Evolutionary conservation across 2,329 filamentous ascomycete genomes (phyloP), one percentile per base, ranked within the genome.

Genomic region (Coniochaeta sp.): DNA sequence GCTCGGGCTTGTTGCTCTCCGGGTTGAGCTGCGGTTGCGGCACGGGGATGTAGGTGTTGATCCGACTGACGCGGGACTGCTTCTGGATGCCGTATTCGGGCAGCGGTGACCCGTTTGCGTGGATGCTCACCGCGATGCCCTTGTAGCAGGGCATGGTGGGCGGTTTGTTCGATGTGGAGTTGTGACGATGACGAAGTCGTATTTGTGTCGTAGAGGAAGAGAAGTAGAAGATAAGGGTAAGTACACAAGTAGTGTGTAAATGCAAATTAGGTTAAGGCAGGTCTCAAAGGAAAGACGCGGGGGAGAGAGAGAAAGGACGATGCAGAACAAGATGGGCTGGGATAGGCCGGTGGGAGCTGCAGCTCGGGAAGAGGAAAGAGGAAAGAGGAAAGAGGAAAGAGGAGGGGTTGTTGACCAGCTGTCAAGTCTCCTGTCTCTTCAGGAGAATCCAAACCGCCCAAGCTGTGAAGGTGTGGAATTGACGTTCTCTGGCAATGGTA

Each of bases 81-180:
- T 91, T 94, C 74, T 97, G 92, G 61, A 97, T 87, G 63, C 91
- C 92, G 74, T 95, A 86, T 73, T 99, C 94, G 56, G 91, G 79
- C 59, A 99, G 83, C 59, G 94, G 91, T 60, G 90, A 76, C 56
- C 79, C 80, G 66, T 85, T 85, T 53, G 83, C 81, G 74, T 99
- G 94, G 69, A 97, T 95, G 80, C 89, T 95, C 68, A 97, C 92
- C 63, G 94, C 92, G 73, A 99, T 91, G 72, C 94, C 94, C 78
- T 97, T 95, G 77, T 97, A 99, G 83, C 91, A 97, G 76, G 94
- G 94, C 94, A 83, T 83, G 66, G 66, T 79, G 31, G 38, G 6
- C n/a, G 6, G 13, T n/a, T 38, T 42, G 38, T 26, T 24, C 9
- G 20, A 2, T n/a, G 20, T 20, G 12, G n/a, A 20, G 18, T 42